Percentiles rank a stretch among this genome's conserved stretches.
Conservation (phyloP, 345 rosid genomes). For the Angophora floribunda region DNA sequence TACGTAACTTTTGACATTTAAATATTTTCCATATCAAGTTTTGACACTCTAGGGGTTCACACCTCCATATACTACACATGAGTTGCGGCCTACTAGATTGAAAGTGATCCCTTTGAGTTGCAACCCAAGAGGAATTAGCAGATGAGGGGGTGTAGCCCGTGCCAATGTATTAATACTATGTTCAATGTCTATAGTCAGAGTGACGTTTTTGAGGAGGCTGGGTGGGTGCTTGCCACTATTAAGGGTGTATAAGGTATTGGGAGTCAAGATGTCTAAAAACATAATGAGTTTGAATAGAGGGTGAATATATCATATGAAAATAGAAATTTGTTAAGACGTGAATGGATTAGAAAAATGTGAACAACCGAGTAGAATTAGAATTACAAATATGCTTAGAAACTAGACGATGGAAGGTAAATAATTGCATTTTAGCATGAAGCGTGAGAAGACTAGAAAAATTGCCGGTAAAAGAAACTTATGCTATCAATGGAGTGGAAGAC, state of each 20-base stretch:
- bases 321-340: too few relatives aligned
- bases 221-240: not conserved
- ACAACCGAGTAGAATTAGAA: not conserved
- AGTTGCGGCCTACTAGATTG: not conserved
- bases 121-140: not conserved
- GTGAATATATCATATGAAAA: not conserved
- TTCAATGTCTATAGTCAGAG: not conserved
- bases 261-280: accelerated
- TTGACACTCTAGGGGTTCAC: too few relatives aligned
- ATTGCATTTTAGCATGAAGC: accelerated
- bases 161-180: too few relatives aligned
- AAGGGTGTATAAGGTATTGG: accelerated
- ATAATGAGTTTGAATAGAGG: not conserved
- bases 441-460: accelerated
- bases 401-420: too few relatives aligned
- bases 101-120: not conserved
- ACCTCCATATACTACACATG: not conserved
- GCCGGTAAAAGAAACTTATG: accelerated
- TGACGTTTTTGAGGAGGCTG: too few relatives aligned
- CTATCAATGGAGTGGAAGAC: too few relatives aligned
- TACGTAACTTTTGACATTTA: too few relatives aligned
- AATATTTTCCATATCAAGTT: too few relatives aligned
- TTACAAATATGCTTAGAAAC: not conserved
- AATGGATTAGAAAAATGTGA: accelerated
- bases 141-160: not conserved